Evolutionary conservation across 2,329 filamentous ascomycete genomes (phyloP), one percentile per base, ranked within the genome.

Genomic region (Aspergillus luchuensis): DNA sequence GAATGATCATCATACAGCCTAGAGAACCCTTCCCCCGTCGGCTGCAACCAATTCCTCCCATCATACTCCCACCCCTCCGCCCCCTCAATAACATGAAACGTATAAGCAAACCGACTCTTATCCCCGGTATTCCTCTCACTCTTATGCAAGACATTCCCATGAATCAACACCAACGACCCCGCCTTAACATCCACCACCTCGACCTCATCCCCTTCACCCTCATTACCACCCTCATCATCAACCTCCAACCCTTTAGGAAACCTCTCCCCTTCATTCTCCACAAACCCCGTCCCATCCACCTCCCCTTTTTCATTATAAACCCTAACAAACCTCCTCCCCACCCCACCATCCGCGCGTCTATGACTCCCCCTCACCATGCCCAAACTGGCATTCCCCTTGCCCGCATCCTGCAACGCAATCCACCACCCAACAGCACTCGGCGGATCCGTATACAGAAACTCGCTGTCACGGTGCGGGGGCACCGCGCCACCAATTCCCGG

Each of bases 371-470:
- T 88, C 67, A 92, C 84, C 78, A 98, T 97, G 64, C 89, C 91
- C 71, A 99, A 76, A 70, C 93, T 97, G 1, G 92, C 95, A 75
- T 99, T 99, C 74, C 89, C 87, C 0, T 83, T 80, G 7, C 91
- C 94, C 21, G 92, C 91, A 76, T 98, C 94, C 79, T 99, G 93
- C 41, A 99, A 84, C 11, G 95, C 95, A 76, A 97, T 96, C 95
- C 95, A 99, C 80, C 94, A 98, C 0, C 95, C 95, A 2, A 98
- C 91, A 0, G 95, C 95, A 41, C 87, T 91, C 0, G 94, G 94
- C 39, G 91, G 90, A 66, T 92, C 81, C 1, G 95, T 98, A 75
- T 96, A 98, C 63, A 99, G 69, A 69, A 98, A 99, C 0, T 92
- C 93, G 66, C 87, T 91, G 77, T 98, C 94, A 79, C 97, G 93